Evolutionary conservation across 148 eudicot species (phyloP).

Genomic region (Vaccinium myrtillus): DNA sequence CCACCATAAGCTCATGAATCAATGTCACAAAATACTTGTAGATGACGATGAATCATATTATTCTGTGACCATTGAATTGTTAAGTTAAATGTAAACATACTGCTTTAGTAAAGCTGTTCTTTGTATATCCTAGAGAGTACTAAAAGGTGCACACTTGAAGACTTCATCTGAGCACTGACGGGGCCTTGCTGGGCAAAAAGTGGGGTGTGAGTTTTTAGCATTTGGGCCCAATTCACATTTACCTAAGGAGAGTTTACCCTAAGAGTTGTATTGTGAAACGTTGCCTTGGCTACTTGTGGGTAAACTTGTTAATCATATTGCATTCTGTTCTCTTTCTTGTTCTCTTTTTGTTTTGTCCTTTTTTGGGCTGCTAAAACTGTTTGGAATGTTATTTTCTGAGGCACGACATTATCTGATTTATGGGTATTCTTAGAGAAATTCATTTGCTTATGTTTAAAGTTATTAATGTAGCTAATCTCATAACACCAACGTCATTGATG

Average conservation of each 20-base stretch:
- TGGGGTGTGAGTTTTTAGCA: background rate
- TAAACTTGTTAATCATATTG: background rate
- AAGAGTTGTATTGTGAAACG: background rate
- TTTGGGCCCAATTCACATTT: background rate
- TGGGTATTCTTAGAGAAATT: background rate
- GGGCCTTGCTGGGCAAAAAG: background rate
- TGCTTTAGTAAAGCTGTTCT: background rate
- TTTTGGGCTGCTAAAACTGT: background rate
- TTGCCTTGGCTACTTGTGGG: constrained; percentile 12
- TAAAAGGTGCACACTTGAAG: constrained; percentile 5
- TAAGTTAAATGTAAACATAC: no score
- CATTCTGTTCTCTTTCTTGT: background rate
- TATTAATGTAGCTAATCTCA: background rate
- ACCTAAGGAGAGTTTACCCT: background rate
- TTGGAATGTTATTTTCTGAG: background rate
- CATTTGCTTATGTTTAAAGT: background rate
- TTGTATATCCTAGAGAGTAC: background rate
- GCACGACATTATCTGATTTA: background rate
- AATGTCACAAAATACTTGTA: background rate
- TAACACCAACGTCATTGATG: background rate
- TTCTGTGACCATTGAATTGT: background rate
- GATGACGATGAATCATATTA: background rate
- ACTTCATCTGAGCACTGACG: background rate
- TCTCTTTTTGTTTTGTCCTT: background rate
- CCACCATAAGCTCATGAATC: background rate